Conservation (phyloP, 441 rosid genomes). For the Brassica hybrid region DNA sequence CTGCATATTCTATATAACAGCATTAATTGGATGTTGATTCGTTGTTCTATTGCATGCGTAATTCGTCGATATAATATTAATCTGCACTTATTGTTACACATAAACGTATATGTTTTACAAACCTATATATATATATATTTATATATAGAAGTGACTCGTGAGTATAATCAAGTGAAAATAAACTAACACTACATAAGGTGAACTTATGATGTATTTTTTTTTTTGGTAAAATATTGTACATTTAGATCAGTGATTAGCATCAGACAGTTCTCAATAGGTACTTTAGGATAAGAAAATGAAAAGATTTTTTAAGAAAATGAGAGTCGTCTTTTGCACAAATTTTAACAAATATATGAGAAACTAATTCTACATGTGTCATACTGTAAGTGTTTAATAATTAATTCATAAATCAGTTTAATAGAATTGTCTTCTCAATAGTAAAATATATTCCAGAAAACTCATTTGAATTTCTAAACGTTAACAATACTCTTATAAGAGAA, state of each 20-base stretch:
- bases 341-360: neutral
- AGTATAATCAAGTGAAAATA: conserved; percentile 8
- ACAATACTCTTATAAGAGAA: neutral
- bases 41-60: conserved; percentile 27
- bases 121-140: neutral
- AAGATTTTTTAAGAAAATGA: neutral
- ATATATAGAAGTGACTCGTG: neutral
- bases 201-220: neutral
- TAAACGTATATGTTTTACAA: neutral
- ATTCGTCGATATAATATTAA: neutral
- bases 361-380: neutral
- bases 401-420: neutral
- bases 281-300: neutral
- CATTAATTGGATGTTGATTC: conserved; percentile 24
- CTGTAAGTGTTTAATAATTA: neutral
- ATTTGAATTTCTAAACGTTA: neutral
- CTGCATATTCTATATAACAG: neutral
- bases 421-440: neutral
- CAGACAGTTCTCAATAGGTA: neutral
- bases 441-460: neutral
- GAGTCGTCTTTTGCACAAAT: neutral
- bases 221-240: neutral
- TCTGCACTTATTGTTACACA: conserved; percentile 10
- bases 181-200: neutral
- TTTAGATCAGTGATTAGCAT: conserved; percentile 27